Base-by-base conservation (phyloP, 768 basidiomycete species). In the Auricularia auricula-judae region DNA sequence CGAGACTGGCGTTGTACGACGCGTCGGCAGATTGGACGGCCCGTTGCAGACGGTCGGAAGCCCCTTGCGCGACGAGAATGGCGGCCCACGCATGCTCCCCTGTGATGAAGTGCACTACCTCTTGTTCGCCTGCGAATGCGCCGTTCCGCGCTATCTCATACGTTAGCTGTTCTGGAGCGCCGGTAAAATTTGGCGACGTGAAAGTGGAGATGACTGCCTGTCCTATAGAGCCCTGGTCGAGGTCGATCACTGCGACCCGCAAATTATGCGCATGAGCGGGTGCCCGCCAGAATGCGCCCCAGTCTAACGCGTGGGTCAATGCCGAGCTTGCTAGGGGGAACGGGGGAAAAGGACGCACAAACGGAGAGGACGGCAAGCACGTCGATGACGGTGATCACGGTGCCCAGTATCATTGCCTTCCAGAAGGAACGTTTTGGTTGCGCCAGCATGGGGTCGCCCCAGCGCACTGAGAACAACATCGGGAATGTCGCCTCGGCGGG, bases 191-290 rank as follows among this genome's bases (percentile, higher is more conserved):
- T 18, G 51, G 51, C 51, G 51, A 54, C 18, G 73, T 72, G 61
- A 84, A 71, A 0, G 76, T 75, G 66, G 76, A 68, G 0, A 74
- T 74, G 18, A 87, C 78, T 1, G 72, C 71, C 59, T 78, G 74
- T 4, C 86, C 86, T 5, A 87, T 75, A 14, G 76, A 56, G 1
- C 76, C 80, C 4, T 82, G 84, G 51, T 87, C 86, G 66, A 86
- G 86, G 68, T 87, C 85, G 33, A 87, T 80, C 0, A 87, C 77
- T 77, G 79, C 85, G 1, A 82, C 84, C n/a, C 76, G 70, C 34
- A 87, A 68, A 23, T 80, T 79, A 43, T 75, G 71, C 66, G 77
- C 42, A 5, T 76, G 71, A 39, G 64, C 53, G 4, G 73, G 77
- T 11, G 77, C 77, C 63, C 77, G 77, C 74, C 83, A 83, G 3